phyloP scores from a whole-genome alignment of 768 basidiomycete species.

The Cyclocybe cylindracea region DNA sequence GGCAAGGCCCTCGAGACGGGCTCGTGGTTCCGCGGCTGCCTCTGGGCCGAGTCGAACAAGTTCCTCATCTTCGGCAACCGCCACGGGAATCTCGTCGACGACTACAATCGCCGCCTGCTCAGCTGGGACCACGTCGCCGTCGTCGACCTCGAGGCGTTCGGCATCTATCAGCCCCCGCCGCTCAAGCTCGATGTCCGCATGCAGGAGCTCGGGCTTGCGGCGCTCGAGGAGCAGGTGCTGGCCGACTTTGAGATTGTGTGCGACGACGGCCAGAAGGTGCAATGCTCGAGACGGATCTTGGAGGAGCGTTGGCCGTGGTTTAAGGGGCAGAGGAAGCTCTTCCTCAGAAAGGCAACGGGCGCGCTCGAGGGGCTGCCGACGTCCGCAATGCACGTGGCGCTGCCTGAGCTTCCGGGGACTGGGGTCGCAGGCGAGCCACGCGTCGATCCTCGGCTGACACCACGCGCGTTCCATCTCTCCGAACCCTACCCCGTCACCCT shows the following conservation, averaged over 20 bases:
- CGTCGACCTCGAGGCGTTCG: slow-evolving; percentile 91
- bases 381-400: slow-evolving; percentile 60
- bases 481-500: slow-evolving; percentile 89
- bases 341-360: slow-evolving; percentile 56
- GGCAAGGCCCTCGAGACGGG: slow-evolving; percentile 84
- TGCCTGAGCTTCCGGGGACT: slow-evolving; percentile 61
- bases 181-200: slow-evolving; percentile 65
- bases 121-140: slow-evolving; percentile 93
- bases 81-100: slow-evolving; percentile 84
- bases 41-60: slow-evolving; percentile 83
- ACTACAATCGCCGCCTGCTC: slow-evolving; percentile 88
- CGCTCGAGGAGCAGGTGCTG: slow-evolving; percentile 78
- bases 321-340: slow-evolving; percentile 62
- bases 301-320: slow-evolving; percentile 98
- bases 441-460: slow-evolving; percentile 78
- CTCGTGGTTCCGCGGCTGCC: slow-evolving; percentile 92
- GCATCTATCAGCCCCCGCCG: slow-evolving; percentile 88
- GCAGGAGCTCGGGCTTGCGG: slow-evolving; percentile 84
- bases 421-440: slow-evolving; percentile 49
- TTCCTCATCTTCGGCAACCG: slow-evolving; percentile 92
- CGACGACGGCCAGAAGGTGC: slow-evolving; percentile 83
- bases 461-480: slow-evolving; percentile 77
- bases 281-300: slow-evolving; percentile 81
- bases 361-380: slow-evolving; percentile 60
- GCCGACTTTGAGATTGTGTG: slow-evolving; percentile 93